Percentiles rank a stretch among this genome's conserved stretches.
These are phyloP conservation scores for Escovopsis weberi DNA, from an alignment of 2,329 filamentous ascomycete species.

Conservation along the genomic window DNA sequence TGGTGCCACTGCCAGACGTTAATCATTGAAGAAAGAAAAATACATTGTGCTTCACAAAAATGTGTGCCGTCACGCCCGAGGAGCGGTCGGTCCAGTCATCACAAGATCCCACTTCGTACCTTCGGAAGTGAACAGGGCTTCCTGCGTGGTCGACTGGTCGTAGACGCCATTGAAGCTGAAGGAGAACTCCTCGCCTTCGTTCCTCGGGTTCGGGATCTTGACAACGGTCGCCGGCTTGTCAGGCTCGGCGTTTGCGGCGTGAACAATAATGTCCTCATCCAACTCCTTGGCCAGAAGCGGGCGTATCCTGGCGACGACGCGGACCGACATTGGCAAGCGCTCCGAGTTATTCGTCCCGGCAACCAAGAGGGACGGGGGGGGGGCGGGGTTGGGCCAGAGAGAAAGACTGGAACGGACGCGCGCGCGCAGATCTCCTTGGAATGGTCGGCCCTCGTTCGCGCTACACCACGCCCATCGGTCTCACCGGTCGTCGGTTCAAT, in stretches of 20 bases:
- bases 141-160: constrained; percentile 64
- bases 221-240: constrained; percentile 53
- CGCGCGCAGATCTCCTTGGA: neutral
- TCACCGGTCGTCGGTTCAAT: too few relatives aligned
- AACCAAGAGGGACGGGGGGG: constrained; percentile 5
- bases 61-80: neutral
- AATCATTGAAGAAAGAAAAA: too few relatives aligned
- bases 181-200: constrained; percentile 77
- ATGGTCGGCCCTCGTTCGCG: too few relatives aligned
- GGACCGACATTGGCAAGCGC: constrained; percentile 42
- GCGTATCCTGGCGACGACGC: constrained; percentile 81
- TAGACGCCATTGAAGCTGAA: constrained; percentile 95
- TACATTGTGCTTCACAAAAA: constrained; percentile 11
- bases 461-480: too few relatives aligned
- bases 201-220: constrained; percentile 88
- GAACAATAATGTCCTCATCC: constrained; percentile 77
- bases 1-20: constrained; percentile 51
- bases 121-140: constrained; percentile 79
- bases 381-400: neutral
- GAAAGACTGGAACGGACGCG: neutral
- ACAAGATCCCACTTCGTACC: constrained; percentile 34
- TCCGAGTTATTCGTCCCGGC: neutral
- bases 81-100: too few relatives aligned
- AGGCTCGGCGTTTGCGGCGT: constrained; percentile 45
- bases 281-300: constrained; percentile 76